Conservation (phyloP, 2,329 filamentous ascomycete species). For the Nigrospora osmanthi region DNA sequence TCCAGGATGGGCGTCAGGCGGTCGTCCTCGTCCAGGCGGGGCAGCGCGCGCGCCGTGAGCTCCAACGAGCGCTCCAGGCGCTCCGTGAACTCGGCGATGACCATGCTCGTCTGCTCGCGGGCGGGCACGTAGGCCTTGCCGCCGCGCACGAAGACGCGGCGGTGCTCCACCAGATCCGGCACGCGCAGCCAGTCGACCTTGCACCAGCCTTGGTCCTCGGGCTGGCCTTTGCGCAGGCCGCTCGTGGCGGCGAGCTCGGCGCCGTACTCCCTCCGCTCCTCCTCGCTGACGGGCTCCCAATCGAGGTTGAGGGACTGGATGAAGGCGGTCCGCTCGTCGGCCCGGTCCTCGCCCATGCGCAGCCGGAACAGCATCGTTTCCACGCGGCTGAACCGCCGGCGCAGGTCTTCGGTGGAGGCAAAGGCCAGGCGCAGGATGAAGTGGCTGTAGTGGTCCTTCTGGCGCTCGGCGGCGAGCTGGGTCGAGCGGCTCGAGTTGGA, state of each 20-base stretch:
- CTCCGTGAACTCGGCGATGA: slow-evolving; percentile 76
- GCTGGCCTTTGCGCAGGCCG: slow-evolving; percentile 23
- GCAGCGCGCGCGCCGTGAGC: slow-evolving; percentile 84
- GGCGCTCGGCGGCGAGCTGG: slow-evolving; percentile 63
- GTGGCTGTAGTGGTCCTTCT: slow-evolving; percentile 96
- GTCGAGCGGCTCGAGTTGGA: slow-evolving; percentile 22
- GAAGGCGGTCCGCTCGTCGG: slow-evolving; percentile 66
- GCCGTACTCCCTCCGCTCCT: slow-evolving; percentile 62
- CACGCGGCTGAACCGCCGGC: slow-evolving; percentile 75
- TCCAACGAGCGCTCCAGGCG: slow-evolving; percentile 77
- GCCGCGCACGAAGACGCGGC: slow-evolving; percentile 66
- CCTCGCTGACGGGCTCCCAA: slow-evolving; percentile 74
- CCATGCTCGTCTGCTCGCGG: slow-evolving; percentile 80
- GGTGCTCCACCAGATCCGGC: slow-evolving; percentile 76
- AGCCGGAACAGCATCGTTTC: slow-evolving; percentile 87
- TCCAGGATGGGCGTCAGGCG: slow-evolving; percentile 62
- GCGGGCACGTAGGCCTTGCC: slow-evolving; percentile 90
- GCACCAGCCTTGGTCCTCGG: slow-evolving; percentile 84
- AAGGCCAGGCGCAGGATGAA: slow-evolving; percentile 95
- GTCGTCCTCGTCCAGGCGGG: slow-evolving; percentile 92
- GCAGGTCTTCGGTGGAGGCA: slow-evolving; percentile 80
- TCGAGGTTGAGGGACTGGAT: slow-evolving; percentile 70
- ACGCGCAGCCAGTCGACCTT: slow-evolving; percentile 96
- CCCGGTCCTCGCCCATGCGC: slow-evolving; percentile 70
- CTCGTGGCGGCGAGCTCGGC: slow-evolving; percentile 50